Percentiles rank a stretch among this genome's conserved stretches.
Conservation (phyloP, 2,329 filamentous ascomycete genomes). For the Didymella glomerata region DNA sequence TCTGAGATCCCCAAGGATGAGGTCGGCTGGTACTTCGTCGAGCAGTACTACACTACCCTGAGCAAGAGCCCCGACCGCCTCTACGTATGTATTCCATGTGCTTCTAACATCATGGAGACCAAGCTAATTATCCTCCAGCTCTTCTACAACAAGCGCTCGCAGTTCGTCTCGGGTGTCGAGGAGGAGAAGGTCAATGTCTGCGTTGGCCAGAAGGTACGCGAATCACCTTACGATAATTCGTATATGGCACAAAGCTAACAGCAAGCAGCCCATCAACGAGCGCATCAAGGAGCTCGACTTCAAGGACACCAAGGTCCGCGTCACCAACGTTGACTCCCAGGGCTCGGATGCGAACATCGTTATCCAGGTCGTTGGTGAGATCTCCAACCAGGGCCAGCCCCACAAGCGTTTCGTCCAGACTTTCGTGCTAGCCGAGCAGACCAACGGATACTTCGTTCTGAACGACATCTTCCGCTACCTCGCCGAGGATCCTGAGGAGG, state of each 20-base stretch:
- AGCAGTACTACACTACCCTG: constrained; percentile 98
- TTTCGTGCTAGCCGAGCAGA: constrained; percentile 94
- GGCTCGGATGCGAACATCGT: constrained; percentile 92
- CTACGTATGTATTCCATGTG: constrained; percentile 60
- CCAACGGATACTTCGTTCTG: constrained; percentile 95
- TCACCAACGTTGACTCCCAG: constrained; percentile 97
- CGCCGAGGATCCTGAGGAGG: constrained; percentile 79
- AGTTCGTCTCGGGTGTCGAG: constrained; percentile 92
- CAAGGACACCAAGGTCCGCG: constrained; percentile 97
- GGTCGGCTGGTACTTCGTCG: constrained; percentile 99
- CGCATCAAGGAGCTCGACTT: constrained; percentile 93
- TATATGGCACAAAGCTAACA: constrained; percentile 10
- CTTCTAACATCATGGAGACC: not conserved
- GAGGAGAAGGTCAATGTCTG: constrained; percentile 87
- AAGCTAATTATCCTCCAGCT: constrained; percentile 60
- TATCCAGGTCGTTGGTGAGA: constrained; percentile 97
- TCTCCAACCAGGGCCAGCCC: constrained; percentile 89
- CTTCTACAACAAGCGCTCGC: constrained; percentile 95
- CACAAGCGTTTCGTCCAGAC: constrained; percentile 98
- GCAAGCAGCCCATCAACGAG: constrained; percentile 83
- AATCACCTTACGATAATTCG: not conserved
- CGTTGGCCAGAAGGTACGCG: constrained; percentile 82
- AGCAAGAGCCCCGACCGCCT: constrained; percentile 95
- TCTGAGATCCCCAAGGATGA: constrained; percentile 78
- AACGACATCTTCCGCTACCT: constrained; percentile 98